Base-by-base conservation (phyloP, 768 basidiomycete species). In the Strobilomyces confusus region DNA sequence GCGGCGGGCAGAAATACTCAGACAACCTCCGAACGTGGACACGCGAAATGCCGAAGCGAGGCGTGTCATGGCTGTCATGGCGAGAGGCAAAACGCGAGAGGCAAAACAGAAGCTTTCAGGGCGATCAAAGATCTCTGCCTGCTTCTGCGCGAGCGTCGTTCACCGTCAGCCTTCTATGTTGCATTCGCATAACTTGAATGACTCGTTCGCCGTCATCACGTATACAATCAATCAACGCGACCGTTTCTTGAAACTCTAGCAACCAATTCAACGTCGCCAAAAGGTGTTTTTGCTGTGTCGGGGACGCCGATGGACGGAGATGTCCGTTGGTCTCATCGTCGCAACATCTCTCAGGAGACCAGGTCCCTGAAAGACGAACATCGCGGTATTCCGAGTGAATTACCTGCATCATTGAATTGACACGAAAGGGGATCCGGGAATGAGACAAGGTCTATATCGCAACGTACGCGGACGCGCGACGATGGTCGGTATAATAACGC, bases 401-500 rank as follows among this genome's bases (percentile, higher is more conserved):
- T 49, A 26, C 32, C 43, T 34, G 17, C 36, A 37, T 19, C 33
- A 15, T 5, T 23, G 19, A 44, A 48, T 49, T 45, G 58, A 20
- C 44, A 54, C 38, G 20, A 44, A 62, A 36, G 44, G 20, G 30
- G 49, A 56, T 53, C 56, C 55, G 51, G 38, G 45, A 50, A 53
- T 33, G 47, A 43, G 36, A 43, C 14, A 26, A 25, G 20, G 40
- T 66, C 32, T 65, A 47, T 54, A 22, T n/a, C 46, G 50, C 50
- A 54, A 54, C 19, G 44, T 48, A 44, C 43, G 49, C 51, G 55
- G 54, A 64, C 53, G 55, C 62, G 48, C 20, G 54, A 41, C 33
- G 55, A 48, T 26, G 50, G 50, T 51, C 40, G 29, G 46, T 44
- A 43, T 36, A 40, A 38, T 49, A 43, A 54, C 48, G 52, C 34